phyloP scores from a whole-genome alignment of 495 filamentous ascomycete genomes.

The Podospora sp. region DNA sequence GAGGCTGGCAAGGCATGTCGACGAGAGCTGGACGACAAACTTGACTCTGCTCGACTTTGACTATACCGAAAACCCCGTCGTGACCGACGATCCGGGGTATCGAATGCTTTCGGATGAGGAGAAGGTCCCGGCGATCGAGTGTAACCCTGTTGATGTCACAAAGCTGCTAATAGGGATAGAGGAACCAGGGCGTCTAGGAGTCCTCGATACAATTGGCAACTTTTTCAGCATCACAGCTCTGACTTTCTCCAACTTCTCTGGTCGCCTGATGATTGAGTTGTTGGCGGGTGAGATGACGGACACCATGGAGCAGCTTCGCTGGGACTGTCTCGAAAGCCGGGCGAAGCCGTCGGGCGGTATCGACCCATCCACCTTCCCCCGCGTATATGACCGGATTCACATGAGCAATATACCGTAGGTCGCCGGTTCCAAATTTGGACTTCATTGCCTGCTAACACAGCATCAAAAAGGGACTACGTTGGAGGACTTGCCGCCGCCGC shows the following conservation, averaged over 20 bases:
- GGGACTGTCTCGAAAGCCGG: slow-evolving; percentile 30
- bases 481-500: slow-evolving; percentile 38
- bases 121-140: slow-evolving; percentile 4
- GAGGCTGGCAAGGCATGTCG: slow-evolving; percentile 29
- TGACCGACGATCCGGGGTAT: neutral
- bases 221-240: slow-evolving; percentile 25
- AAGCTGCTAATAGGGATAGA: neutral
- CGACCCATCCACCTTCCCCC: slow-evolving; percentile 32
- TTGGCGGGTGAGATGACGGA: slow-evolving; percentile 35
- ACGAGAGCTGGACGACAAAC: slow-evolving; percentile 38
- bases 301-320: slow-evolving; percentile 36
- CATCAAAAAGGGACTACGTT: slow-evolving; percentile 46
- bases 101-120: neutral
- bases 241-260: slow-evolving; percentile 22
- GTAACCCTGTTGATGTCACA: slow-evolving; percentile 8
- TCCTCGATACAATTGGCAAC: slow-evolving; percentile 17
- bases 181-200: neutral
- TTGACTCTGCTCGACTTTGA: slow-evolving; percentile 37
- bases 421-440: too few species aligned
- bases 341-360: slow-evolving; percentile 10
- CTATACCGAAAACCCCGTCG: slow-evolving; percentile 11
- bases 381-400: slow-evolving; percentile 41
- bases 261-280: slow-evolving; percentile 31
- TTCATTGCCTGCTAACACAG: too few species aligned
- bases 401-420: slow-evolving; percentile 45